Evolutionary conservation across 208 protist genomes (phyloP).

Genomic region (Pavlovales sp.): DNA sequence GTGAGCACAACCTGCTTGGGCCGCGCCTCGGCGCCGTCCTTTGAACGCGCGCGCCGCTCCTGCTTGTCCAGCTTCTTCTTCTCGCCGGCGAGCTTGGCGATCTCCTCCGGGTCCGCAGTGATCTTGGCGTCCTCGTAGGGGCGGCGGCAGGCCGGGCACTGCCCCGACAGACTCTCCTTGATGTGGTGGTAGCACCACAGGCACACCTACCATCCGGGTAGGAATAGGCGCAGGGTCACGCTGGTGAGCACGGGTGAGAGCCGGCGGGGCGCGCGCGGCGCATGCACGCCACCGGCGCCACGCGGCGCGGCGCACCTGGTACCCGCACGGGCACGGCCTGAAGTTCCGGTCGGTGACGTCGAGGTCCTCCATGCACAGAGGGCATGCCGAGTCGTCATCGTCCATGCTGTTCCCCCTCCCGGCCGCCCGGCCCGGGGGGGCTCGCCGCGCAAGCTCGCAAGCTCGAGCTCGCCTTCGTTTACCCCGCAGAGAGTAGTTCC

Average conservation of each 20-base stretch:
- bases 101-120: background rate
- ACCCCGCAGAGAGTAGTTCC: too few species aligned
- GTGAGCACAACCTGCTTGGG: background rate
- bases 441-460: too few species aligned
- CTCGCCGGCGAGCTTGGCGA: background rate
- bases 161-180: conserved; percentile 68
- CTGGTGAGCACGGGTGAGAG: conserved; percentile 55
- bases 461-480: too few species aligned
- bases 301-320: conserved; percentile 55
- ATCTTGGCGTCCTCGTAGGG: conserved; percentile 65
- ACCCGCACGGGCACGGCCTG: conserved; percentile 74
- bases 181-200: conserved; percentile 77
- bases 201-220: conserved; percentile 78
- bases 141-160: conserved; percentile 74
- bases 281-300: background rate
- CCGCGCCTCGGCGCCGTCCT: conserved; percentile 5
- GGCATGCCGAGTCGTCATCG: conserved; percentile 53
- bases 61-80: background rate
- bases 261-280: background rate
- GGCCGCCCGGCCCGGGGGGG: too few species aligned
- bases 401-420: too few species aligned
- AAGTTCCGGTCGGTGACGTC: conserved; percentile 71
- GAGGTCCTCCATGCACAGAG: conserved; percentile 71
- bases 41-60: background rate
- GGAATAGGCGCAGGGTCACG: conserved; percentile 69